These are phyloP conservation scores for Kodamaea fukazawae DNA, from an alignment of 805 yeast genomes.

Conservation along the genomic window DNA sequence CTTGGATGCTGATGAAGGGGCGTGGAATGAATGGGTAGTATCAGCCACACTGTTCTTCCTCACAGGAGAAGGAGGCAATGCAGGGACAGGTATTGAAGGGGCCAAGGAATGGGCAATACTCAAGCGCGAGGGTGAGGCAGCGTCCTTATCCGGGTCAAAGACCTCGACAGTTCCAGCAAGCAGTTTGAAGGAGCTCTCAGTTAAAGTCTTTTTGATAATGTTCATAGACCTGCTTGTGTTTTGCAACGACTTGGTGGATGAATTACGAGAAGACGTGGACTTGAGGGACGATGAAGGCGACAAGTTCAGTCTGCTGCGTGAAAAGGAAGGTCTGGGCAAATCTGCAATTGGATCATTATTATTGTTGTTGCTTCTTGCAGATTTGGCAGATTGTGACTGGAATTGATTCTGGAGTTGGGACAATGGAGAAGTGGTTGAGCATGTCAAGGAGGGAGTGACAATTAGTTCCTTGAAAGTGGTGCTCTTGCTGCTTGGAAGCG, in stretches of 20 bases:
- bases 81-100: constrained; percentile 6
- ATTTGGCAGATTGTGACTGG: not conserved
- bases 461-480: constrained; percentile 15
- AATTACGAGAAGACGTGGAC: constrained; percentile 7
- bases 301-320: not conserved
- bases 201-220: constrained; percentile 14
- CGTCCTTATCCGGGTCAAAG: constrained; percentile 3
- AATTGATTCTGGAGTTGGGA: constrained; percentile 16
- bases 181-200: constrained; percentile 11
- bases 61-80: constrained; percentile 5
- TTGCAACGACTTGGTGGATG: constrained; percentile 8
- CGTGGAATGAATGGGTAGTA: too few relatives aligned
- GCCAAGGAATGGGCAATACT: constrained; percentile 4
- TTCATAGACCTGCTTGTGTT: constrained; percentile 8
- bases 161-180: constrained; percentile 4
- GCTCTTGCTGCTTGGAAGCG: constrained; percentile 9
- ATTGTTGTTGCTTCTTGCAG: not conserved
- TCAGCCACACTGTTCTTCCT: not conserved
- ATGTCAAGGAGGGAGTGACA: constrained; percentile 12
- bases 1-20: too few relatives aligned
- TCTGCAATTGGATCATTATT: not conserved
- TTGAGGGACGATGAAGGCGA: constrained; percentile 4
- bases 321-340: not conserved
- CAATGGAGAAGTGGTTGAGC: constrained; percentile 12
- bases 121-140: too few relatives aligned